These are phyloP conservation scores for Calvatia gigantea DNA, from an alignment of 768 basidiomycete species.

Conservation along the genomic window DNA sequence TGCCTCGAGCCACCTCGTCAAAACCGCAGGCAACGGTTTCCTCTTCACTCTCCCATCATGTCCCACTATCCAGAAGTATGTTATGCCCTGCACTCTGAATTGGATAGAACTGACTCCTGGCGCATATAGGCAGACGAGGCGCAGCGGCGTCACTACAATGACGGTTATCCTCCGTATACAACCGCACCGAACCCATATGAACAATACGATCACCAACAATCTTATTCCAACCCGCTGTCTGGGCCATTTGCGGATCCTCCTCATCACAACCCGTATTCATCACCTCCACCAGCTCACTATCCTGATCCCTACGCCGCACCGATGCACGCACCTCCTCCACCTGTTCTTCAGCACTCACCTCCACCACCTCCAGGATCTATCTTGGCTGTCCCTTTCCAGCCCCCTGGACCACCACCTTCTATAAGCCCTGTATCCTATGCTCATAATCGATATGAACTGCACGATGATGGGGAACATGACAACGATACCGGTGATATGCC, in stretches of 20 bases:
- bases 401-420: constrained; percentile 13
- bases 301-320: constrained; percentile 18
- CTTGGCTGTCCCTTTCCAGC: constrained; percentile 9
- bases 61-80: constrained; percentile 32
- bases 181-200: constrained; percentile 38
- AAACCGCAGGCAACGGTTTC: not conserved
- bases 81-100: not conserved
- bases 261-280: constrained; percentile 25
- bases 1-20: constrained; percentile 5
- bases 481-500: constrained; percentile 67
- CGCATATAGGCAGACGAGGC: constrained; percentile 57
- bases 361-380: constrained; percentile 14
- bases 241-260: constrained; percentile 36
- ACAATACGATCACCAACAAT: constrained; percentile 30
- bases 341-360: constrained; percentile 18
- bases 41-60: constrained; percentile 19
- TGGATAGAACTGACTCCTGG: not conserved
- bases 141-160: constrained; percentile 61
- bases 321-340: constrained; percentile 18
- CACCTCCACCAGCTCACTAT: constrained; percentile 19
- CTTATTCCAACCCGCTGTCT: constrained; percentile 26
- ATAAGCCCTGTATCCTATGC: constrained; percentile 12
- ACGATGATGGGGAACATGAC: constrained; percentile 39
- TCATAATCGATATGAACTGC: constrained; percentile 32
- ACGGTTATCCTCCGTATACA: constrained; percentile 56